Evolutionary conservation across 352 stramenopile genomes (phyloP), one percentile per base, ranked within the genome.

Genomic region (Pythium dissotocum): DNA sequence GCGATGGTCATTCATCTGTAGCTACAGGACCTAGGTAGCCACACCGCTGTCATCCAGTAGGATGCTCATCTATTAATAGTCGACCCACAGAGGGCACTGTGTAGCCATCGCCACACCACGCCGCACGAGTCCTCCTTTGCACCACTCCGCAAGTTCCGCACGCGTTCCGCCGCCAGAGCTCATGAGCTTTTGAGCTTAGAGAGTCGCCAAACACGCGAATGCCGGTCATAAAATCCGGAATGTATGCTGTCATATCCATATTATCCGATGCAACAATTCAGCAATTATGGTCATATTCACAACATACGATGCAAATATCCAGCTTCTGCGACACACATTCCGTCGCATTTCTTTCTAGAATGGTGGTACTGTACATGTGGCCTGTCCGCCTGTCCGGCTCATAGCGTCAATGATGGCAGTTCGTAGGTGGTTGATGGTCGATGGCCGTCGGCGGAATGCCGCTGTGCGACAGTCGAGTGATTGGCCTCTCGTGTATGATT

Each of bases 301-400:
- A 48, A 32, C 52, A 63, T 24, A 32, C 53, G 42, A 55, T 58
- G 62, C 62, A 42, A 38, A 51, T 53, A 53, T 53, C 46, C 46
- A 53, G 6, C 9, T 28, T 53, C 46, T 53, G 46, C 33, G 42
- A 64, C 28, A 53, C 48, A 55, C 48, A 59, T 48, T 38, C 28
- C 16, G 38, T 44, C 38, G 38, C 38, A 44, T 18, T 44, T 1
- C 28, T 12, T 49, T 49, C 42, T 21, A 49, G 42, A 49, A 49
- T 49, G 42, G 42, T 49, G 42, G 42, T 49, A 49, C 14, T 49
- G 18, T 30, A 30, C 28, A 30, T 30, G 28, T 30, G 28, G 28
- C 28, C 28, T 30, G 2, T 30, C 28, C 28, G 28, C 28, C 28
- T 30, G 28, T 30, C 28, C 28, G 28, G 28, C 28, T 30, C 28